Evolutionary conservation across 176 grass and related monocot species (phyloP), one percentile per base, ranked within the genome.

Genomic region (Bolboschoenus planiculmis): DNA sequence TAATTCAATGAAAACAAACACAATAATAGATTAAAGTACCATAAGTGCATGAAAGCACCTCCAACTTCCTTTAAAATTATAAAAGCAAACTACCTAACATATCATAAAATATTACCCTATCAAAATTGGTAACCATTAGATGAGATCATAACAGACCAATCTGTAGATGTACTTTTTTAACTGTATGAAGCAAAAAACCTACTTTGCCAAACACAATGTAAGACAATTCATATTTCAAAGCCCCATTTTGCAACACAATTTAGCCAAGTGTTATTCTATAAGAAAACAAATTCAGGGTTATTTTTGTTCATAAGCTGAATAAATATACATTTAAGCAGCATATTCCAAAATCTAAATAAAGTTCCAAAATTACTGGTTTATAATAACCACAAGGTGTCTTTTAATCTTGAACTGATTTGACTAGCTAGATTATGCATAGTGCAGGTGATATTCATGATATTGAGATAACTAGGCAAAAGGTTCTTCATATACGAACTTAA

Each of bases 1-100:
- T n/a, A 88, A 75, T 79, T 85, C 48, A 4, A 37, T 44, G 10
- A 68, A 78, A 44, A 27, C 10, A 50, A 13, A 87, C 71, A 53
- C 35, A 85, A 37, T 57, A 44, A 76, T 74, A 47, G 42, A 50
- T 42, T 29, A 18, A 50, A 31, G 71, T 7, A 51, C 14, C 26
- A 51, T 18, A 51, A 26, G 13, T 76, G 23, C 44, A 76, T 33
- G 40, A 9, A 51, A 51, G 10, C 26, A 24, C 44, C 72, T 76
- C 5, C 5, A 50, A 51, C n/a, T n/a, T n/a, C n/a, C n/a, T n/a
- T n/a, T n/a, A n/a, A 23, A 47, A 82, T 81, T 67, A 68, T 68
- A 31, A 40, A 4, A 67, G n/a, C 34, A 39, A 74, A 47, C 10
- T 33, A 50, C 33, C 24, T 46, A 15, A 51, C 72, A 31, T 51